These are phyloP conservation scores for Diaporthe humulicola DNA, from an alignment of 2,329 filamentous ascomycete species.

Conservation along the genomic window DNA sequence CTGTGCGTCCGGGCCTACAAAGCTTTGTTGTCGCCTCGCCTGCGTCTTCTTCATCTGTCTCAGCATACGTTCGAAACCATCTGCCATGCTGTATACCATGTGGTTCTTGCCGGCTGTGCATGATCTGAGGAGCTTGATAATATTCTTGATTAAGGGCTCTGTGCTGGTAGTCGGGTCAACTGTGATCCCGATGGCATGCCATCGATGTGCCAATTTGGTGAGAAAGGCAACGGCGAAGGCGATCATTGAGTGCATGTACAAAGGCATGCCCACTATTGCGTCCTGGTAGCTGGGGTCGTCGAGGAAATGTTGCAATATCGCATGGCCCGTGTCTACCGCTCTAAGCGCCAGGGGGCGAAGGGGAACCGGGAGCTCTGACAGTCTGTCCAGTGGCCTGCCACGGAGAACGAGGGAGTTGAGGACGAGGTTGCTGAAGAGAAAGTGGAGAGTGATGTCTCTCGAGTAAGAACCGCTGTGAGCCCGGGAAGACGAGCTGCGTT, in stretches of 20 bases:
- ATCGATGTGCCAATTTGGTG: neutral
- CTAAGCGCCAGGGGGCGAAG: neutral
- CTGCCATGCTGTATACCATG: conserved; percentile 25
- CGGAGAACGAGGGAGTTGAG: conserved; percentile 24
- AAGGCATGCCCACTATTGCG: neutral
- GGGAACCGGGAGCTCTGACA: neutral
- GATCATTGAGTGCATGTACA: conserved; percentile 21
- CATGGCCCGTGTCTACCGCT: neutral
- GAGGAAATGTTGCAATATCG: conserved; percentile 9
- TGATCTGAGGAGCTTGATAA: conserved; percentile 1
- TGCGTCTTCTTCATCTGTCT: conserved; percentile 12
- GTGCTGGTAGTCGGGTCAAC: conserved; percentile 4
- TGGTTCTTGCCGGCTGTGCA: conserved; percentile 15
- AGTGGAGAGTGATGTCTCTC: neutral
- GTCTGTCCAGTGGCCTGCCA: conserved; percentile 1
- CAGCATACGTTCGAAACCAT: conserved; percentile 5
- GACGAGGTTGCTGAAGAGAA: conserved; percentile 19
- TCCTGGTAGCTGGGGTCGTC: conserved; percentile 3
- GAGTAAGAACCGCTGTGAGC: neutral
- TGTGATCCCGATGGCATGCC: conserved; percentile 6
- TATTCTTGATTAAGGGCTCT: neutral
- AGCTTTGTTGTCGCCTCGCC: neutral
- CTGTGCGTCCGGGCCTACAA: neutral
- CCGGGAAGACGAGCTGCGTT: neutral
- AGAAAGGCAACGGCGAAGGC: conserved; percentile 11